These are phyloP conservation scores for Beauveria scarabaeidicola DNA, from an alignment of 2,329 filamentous ascomycete species.

Conservation along the genomic window DNA sequence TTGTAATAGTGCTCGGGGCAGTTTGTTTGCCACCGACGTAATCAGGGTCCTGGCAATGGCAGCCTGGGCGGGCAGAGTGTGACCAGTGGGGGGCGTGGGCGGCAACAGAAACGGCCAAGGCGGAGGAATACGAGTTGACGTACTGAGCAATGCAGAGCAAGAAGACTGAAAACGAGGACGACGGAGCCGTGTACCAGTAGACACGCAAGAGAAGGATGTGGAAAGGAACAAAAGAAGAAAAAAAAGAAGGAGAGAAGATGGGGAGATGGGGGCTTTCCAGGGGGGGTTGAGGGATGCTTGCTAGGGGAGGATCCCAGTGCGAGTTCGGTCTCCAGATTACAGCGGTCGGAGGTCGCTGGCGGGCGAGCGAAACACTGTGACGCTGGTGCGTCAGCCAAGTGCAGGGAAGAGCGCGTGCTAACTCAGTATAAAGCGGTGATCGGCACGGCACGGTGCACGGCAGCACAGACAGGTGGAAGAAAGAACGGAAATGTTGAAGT, in stretches of 20 bases:
- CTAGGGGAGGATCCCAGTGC: neutral
- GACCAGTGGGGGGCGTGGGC: neutral
- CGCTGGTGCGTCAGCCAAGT: constrained; percentile 9
- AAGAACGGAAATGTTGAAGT: neutral
- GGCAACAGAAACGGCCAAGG: neutral
- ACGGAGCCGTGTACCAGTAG: neutral
- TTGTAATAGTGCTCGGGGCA: neutral
- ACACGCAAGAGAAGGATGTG: neutral
- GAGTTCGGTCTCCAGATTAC: neutral
- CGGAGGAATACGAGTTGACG: neutral
- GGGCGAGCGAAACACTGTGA: constrained; percentile 4
- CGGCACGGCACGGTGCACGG: neutral
- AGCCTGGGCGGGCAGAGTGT: neutral
- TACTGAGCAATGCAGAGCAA: neutral
- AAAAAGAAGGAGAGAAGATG: neutral
- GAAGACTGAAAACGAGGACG: neutral
- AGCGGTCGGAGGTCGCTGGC: neutral
- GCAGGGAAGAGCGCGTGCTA: neutral
- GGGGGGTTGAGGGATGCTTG: neutral
- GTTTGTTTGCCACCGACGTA: constrained; percentile 10
- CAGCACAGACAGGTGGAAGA: neutral
- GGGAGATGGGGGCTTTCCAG: neutral
- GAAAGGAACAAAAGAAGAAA: neutral
- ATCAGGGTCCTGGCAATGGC: constrained; percentile 7
- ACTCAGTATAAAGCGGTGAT: neutral